Evolutionary conservation across 2,329 filamentous ascomycete genomes (phyloP).

Genomic region (Orbilia ellipsospora): DNA sequence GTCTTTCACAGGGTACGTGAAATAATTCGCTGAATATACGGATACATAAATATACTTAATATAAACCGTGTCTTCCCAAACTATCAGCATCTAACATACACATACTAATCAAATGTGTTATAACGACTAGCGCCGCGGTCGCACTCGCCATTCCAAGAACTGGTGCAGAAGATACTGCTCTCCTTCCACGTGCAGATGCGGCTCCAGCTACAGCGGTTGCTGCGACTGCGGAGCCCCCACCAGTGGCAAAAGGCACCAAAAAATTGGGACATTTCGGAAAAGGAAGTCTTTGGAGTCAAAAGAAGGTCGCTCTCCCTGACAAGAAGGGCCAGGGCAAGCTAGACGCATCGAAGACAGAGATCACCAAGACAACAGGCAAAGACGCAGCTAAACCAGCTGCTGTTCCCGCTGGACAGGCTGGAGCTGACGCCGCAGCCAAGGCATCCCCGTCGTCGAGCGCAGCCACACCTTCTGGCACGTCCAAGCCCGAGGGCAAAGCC

Average conservation of each 20-base stretch:
- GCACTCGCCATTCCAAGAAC: not conserved
- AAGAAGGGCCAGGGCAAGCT: not conserved
- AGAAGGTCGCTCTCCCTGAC: not conserved
- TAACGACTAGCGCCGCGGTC: not conserved
- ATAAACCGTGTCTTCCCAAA: too few relatives aligned
- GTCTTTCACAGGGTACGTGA: constrained; percentile 2
- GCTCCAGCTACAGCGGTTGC: not conserved
- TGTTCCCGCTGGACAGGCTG: too few relatives aligned
- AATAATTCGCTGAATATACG: too few relatives aligned
- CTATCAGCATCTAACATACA: too few relatives aligned
- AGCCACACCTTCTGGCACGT: too few relatives aligned
- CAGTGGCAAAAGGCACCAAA: not conserved
- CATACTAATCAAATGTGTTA: too few relatives aligned
- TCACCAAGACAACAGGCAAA: constrained; percentile 2
- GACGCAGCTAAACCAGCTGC: not conserved
- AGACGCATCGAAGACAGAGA: constrained; percentile 2
- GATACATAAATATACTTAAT: too few relatives aligned
- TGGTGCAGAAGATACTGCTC: not conserved
- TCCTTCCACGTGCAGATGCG: not conserved
- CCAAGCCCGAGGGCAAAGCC: too few relatives aligned
- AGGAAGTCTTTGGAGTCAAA: not conserved
- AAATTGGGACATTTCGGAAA: constrained; percentile 4
- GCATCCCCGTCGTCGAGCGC: too few relatives aligned
- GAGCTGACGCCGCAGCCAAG: too few relatives aligned
- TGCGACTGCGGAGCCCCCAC: not conserved